Percentiles rank a stretch among this genome's conserved stretches.
Conservation (phyloP, 306 rosid species). For the Lupinus albus region DNA sequence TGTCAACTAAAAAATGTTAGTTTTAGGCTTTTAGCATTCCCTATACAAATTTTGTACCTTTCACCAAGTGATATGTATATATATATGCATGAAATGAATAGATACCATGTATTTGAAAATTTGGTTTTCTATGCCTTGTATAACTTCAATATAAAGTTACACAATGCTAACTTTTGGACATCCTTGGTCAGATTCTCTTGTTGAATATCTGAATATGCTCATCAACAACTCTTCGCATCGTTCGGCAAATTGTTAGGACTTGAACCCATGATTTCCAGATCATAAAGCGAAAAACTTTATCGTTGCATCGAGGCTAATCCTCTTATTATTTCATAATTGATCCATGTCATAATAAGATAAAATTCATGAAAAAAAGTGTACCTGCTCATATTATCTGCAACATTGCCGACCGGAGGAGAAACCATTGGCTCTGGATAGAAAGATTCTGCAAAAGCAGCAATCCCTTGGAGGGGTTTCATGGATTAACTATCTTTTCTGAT, state of each 20-base stretch:
- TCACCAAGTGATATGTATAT: neutral
- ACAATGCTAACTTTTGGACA: conserved; percentile 8
- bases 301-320: too few relatives aligned
- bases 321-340: too few relatives aligned
- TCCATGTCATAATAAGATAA: conserved; percentile 24
- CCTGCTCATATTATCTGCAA: conserved; percentile 24
- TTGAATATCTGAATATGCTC: conserved; percentile 2
- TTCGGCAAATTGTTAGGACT: neutral
- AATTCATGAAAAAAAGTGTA: neutral
- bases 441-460: conserved; percentile 32
- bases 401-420: conserved; percentile 26
- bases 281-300: too few relatives aligned
- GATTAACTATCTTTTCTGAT: conserved; percentile 36
- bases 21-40: neutral
- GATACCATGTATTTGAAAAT: neutral
- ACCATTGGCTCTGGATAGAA: conserved; percentile 4
- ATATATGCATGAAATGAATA: neutral
- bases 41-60: neutral
- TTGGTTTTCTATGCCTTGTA: conserved; percentile 1
- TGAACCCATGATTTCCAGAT: too few relatives aligned
- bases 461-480: conserved; percentile 21
- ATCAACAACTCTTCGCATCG: conserved; percentile 2
- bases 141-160: conserved; percentile 1
- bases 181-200: neutral
- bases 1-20: neutral